Base-by-base conservation (phyloP, 805 yeast species). In the Cyberlindnera meyerae region DNA sequence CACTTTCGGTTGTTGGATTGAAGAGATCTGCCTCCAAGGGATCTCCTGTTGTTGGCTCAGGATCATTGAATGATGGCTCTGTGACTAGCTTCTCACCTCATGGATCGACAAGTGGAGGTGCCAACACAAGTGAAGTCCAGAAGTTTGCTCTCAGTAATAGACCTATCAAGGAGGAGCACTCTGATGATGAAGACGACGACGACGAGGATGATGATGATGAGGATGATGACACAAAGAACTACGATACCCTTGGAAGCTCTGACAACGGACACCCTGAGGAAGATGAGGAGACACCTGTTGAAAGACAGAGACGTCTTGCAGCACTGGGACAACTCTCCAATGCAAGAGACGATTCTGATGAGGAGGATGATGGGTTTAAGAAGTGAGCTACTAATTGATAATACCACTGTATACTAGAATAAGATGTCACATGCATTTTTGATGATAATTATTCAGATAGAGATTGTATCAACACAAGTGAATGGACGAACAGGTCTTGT, bases 1-100 rank as follows among this genome's bases (percentile, higher is more conserved):
- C 82, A 1, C 62, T 79, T 24, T 63, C 73, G 1, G 66, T 67
- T 31, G 79, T 79, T 28, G 85, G 85, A 13, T 42, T 78, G 27
- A 71, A 68, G 38, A 41, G 28, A 8, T 30, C 29, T 22, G 20
- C 20, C 1, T 25, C 41, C 4, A n/a, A 11, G n/a, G 24, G 11
- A 5, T 18, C 33, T 9, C n/a, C n/a, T n/a, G n/a, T n/a, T n/a
- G n/a, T n/a, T n/a, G n/a, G n/a, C n/a, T n/a, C n/a, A n/a, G n/a
- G n/a, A n/a, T n/a, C n/a, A n/a, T n/a, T n/a, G n/a, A n/a, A n/a
- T n/a, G n/a, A 31, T 18, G 24, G 4, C 6, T 28, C 33, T 17
- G 22, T 20, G 9, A 31, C 37, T 18, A 33, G 14, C 16, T 14
- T 13, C 5, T 4, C 28, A 25, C 7, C 18, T 4, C 13, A 18